Percentiles rank a stretch among this genome's conserved stretches.
Evolutionary conservation across 495 filamentous ascomycete species (phyloP).

Genomic region (Pseudoneurospora amorphoporcata): DNA sequence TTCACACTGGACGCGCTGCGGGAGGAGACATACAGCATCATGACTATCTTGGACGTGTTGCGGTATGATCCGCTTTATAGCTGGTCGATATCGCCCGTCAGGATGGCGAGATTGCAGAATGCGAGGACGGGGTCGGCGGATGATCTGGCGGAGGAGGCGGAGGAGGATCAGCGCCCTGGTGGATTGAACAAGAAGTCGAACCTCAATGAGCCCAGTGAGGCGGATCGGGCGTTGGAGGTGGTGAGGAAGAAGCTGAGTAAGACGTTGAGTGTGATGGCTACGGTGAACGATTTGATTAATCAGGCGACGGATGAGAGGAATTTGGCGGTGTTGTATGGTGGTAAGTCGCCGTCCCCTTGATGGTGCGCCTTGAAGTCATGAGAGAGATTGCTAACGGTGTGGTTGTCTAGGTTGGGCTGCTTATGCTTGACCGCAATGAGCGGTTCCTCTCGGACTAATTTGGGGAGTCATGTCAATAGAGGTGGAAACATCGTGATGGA

Average conservation of each 20-base stretch:
- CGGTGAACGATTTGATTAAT: slow-evolving; percentile 94
- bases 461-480: background rate
- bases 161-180: slow-evolving; percentile 1
- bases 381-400: slow-evolving; percentile 6
- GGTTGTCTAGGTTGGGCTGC: slow-evolving; percentile 49
- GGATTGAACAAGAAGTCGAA: slow-evolving; percentile 20
- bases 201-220: slow-evolving; percentile 75
- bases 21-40: slow-evolving; percentile 87
- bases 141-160: slow-evolving; percentile 18
- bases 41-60: slow-evolving; percentile 92
- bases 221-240: slow-evolving; percentile 80
- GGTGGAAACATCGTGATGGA: background rate
- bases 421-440: slow-evolving; percentile 31
- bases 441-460: background rate
- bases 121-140: slow-evolving; percentile 26
- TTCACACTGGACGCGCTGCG: slow-evolving; percentile 90
- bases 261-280: slow-evolving; percentile 84
- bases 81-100: slow-evolving; percentile 87
- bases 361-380: background rate
- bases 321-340: slow-evolving; percentile 81
- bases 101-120: slow-evolving; percentile 55
- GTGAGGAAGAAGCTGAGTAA: slow-evolving; percentile 92
- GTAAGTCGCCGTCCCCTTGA: slow-evolving; percentile 37
- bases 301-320: slow-evolving; percentile 90
- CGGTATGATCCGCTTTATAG: slow-evolving; percentile 93